phyloP scores from a whole-genome alignment of 75 land plant species.

The Pseudotsuga menziesii region DNA sequence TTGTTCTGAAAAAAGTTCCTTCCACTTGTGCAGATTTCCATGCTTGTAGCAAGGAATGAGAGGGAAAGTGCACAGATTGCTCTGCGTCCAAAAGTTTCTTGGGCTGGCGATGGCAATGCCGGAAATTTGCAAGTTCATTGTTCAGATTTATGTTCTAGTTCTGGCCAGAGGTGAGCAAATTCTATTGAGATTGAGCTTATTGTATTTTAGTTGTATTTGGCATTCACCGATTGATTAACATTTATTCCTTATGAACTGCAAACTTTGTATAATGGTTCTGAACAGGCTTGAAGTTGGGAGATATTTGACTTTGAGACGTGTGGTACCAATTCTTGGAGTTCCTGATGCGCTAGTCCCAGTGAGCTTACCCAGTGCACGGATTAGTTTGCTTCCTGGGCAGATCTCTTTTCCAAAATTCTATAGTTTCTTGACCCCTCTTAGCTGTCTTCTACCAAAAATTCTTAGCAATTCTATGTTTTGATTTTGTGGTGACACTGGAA shows the following conservation, averaged over 20 bases:
- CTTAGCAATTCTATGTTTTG: background rate
- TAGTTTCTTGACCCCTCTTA: background rate
- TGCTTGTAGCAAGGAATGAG: slow-evolving; percentile 94
- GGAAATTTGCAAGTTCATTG: slow-evolving; percentile 81
- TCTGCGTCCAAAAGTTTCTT: slow-evolving; percentile 90
- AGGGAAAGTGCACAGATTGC: slow-evolving; percentile 96
- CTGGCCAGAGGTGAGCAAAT: slow-evolving; percentile 68
- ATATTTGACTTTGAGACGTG: slow-evolving; percentile 63
- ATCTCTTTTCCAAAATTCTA: background rate
- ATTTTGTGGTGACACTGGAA: background rate
- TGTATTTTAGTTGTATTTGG: background rate
- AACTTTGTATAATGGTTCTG: background rate
- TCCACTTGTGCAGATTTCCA: slow-evolving; percentile 45
- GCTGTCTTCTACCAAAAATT: background rate
- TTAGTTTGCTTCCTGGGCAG: slow-evolving; percentile 92
- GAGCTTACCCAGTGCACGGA: slow-evolving; percentile 52
- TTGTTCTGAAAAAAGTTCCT: background rate
- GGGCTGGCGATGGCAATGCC: slow-evolving; percentile 66
- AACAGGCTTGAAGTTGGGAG: slow-evolving; percentile 78
- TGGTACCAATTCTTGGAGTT: slow-evolving; percentile 92
- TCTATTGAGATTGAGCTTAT: background rate
- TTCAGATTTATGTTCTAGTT: slow-evolving; percentile 67
- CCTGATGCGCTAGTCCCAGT: slow-evolving; percentile 99
- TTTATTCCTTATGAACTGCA: background rate
- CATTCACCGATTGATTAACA: background rate